Percentiles rank a stretch among this genome's conserved stretches.
Conservation (phyloP, 495 filamentous ascomycete genomes). For the Platismatia glauca region DNA sequence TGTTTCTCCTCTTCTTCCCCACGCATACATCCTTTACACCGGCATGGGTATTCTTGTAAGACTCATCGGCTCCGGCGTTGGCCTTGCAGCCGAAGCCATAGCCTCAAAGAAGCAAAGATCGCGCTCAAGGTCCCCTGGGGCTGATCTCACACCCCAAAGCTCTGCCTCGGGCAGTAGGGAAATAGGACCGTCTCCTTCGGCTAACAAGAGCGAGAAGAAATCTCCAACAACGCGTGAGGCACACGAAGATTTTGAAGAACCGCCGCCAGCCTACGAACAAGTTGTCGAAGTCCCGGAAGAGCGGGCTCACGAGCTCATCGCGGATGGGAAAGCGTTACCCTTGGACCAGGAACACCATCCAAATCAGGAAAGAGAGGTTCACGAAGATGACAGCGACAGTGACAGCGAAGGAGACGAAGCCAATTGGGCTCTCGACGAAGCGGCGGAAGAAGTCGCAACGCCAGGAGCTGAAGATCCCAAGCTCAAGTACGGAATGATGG, state of each 20-base stretch:
- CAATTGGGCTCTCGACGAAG: conserved; percentile 10
- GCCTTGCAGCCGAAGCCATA: conserved; percentile 6
- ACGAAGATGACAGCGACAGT: not conserved
- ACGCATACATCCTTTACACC: too few species aligned
- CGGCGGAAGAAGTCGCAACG: not conserved
- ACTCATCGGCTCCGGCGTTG: conserved; percentile 8
- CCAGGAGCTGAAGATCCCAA: not conserved
- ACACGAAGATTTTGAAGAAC: not conserved
- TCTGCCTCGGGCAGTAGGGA: not conserved
- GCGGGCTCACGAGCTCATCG: not conserved
- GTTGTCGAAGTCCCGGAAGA: not conserved
- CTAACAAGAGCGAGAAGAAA: not conserved
- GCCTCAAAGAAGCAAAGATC: conserved; percentile 3
- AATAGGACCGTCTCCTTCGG: not conserved
- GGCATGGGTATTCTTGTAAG: not conserved
- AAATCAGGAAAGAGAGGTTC: not conserved
- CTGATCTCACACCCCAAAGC: not conserved
- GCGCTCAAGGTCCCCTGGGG: not conserved
- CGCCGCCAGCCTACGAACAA: conserved; percentile 2
- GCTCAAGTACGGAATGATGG: conserved; percentile 5
- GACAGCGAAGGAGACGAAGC: conserved; percentile 1
- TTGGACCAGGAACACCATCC: not conserved
- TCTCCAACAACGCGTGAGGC: not conserved
- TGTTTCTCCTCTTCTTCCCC: too few species aligned
- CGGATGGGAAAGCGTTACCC: not conserved